Percentiles rank a stretch among this genome's conserved stretches.
Conservation (phyloP, 2,329 filamentous ascomycete genomes). For the Hymenoscyphus repandus region DNA sequence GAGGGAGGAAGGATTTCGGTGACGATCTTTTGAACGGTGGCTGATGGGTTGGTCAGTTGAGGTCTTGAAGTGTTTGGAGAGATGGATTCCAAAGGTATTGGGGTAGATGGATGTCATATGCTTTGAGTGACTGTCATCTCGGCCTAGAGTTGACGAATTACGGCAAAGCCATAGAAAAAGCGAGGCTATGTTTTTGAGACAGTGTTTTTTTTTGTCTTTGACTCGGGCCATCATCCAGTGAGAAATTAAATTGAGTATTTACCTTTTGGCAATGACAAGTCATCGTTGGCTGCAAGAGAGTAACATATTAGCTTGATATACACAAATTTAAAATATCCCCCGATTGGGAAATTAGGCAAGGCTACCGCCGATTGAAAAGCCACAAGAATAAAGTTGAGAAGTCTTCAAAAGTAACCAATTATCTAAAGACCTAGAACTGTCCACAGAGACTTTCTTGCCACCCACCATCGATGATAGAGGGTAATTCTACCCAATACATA, state of each 20-base stretch:
- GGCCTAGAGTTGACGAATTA: too few species aligned
- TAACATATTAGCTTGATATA: slow-evolving; percentile 31
- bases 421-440: not conserved
- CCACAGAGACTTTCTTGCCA: too few species aligned
- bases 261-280: slow-evolving; percentile 62
- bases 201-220: too few species aligned
- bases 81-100: too few species aligned
- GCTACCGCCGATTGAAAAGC: too few species aligned
- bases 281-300: slow-evolving; percentile 49
- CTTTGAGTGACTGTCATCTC: not conserved
- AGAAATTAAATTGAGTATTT: slow-evolving; percentile 16
- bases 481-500: too few species aligned
- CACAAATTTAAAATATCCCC: not conserved
- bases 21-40: slow-evolving; percentile 79
- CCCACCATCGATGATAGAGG: too few species aligned
- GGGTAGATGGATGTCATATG: not conserved
- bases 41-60: slow-evolving; percentile 25
- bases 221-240: not conserved
- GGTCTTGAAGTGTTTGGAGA: not conserved
- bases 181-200: too few species aligned
- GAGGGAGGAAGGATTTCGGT: slow-evolving; percentile 81
- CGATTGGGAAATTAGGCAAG: too few species aligned
- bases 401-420: not conserved
- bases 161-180: too few species aligned
- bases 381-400: slow-evolving; percentile 1